phyloP scores from a whole-genome alignment of 2,329 filamentous ascomycete species.

The Ophiostoma populinum region DNA sequence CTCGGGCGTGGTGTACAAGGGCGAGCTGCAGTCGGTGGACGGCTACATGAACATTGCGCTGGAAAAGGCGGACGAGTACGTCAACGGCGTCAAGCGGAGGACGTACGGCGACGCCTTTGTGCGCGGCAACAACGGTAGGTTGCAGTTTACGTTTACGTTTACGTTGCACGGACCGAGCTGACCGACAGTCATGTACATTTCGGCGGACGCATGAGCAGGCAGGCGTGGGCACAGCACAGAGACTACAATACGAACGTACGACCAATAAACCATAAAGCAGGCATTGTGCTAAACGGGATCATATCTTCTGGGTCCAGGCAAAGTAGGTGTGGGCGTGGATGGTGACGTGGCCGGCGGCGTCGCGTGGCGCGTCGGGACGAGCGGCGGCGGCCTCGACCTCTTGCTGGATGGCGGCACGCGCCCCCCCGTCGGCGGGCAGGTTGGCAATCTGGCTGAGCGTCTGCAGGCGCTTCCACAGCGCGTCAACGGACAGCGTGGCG shows the following conservation, averaged over 20 bases:
- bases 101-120: constrained; percentile 92
- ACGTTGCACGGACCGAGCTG: too few relatives aligned
- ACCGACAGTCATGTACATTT: constrained; percentile 64
- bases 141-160: too few relatives aligned
- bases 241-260: too few relatives aligned
- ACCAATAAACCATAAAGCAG: too few relatives aligned
- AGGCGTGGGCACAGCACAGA: neutral
- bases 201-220: constrained; percentile 37
- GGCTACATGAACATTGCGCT: constrained; percentile 99
- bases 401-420: constrained; percentile 28
- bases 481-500: constrained; percentile 38
- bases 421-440: constrained; percentile 27
- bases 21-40: constrained; percentile 90
- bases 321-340: constrained; percentile 47
- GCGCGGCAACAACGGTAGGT: constrained; percentile 77
- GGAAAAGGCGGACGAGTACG: constrained; percentile 84
- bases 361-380: constrained; percentile 37
- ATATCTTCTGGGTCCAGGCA: constrained; percentile 37
- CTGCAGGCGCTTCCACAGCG: constrained; percentile 43
- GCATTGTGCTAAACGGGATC: too few relatives aligned
- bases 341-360: constrained; percentile 43
- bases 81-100: constrained; percentile 66
- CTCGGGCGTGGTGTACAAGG: constrained; percentile 96
- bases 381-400: constrained; percentile 37
- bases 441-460: constrained; percentile 54